Evolutionary conservation across 2,329 filamentous ascomycete genomes (phyloP), one percentile per base, ranked within the genome.

Genomic region (Arthrinium phaeospermum): DNA sequence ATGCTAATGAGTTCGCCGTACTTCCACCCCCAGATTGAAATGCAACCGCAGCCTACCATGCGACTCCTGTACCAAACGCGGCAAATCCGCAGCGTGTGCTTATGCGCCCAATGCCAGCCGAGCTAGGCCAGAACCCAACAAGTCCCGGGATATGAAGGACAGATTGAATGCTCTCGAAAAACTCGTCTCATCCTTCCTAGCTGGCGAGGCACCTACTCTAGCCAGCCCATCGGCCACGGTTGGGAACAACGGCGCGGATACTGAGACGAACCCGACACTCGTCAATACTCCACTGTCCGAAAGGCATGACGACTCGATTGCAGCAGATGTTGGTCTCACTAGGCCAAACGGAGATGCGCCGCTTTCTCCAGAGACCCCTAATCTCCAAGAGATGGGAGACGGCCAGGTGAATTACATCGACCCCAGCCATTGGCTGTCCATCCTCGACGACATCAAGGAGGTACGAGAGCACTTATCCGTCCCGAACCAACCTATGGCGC

Each of bases 361-460:
- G n/a, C 57, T 72, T 41, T 69, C 70, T 34, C 68, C 72, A 53
- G 72, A 75, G 45, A 71, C 64, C 6, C 74, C 70, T 30, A 71
- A 75, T 68, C 34, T 75, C 34, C 74, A 74, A 19, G 34, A 73
- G 64, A 70, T 41, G 34, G 70, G 72, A 67, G 73, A 68, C 51
- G 72, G 73, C 27, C 74, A 76, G 70, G 72, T 76, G n/a, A 77
- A 73, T 41, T 81, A 82, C 45, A 75, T 81, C 5, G 81, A 83
- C 49, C 72, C 77, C 0, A 80, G 72, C 12, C 81, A 83, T 70
- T 83, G 81, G 81, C 73, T 77, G 3, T 81, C 81, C 0, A 81
- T 83, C 8, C 57, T 83, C 1, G 78, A 82, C 2, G 80, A 81
- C 6, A 83, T 82, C 57, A 79, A 77, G 16, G 79, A 79, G 3